Evolutionary conservation across 2,329 filamentous ascomycete genomes (phyloP).

Genomic region (Trichoderma sp.): DNA sequence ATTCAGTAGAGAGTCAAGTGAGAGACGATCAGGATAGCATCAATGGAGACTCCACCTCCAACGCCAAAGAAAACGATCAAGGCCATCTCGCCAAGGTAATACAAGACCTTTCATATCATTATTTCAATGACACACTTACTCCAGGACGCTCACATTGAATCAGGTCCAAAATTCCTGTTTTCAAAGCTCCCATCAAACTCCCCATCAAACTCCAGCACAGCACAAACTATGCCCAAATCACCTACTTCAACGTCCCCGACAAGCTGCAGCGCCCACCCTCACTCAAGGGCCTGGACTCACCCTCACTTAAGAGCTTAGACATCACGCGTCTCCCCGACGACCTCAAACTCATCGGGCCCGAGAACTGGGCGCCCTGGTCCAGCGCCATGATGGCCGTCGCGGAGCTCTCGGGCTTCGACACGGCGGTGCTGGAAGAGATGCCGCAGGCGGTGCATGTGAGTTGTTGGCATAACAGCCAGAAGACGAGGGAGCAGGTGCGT

Average conservation of each 20-base stretch:
- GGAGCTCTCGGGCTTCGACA: constrained; percentile 20
- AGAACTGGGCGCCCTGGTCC: constrained; percentile 21
- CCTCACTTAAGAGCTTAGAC: constrained; percentile 2
- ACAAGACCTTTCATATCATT: not conserved
- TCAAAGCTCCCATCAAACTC: not conserved
- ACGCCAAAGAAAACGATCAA: not conserved
- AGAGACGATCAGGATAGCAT: not conserved
- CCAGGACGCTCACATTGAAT: not conserved
- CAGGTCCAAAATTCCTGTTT: constrained; percentile 1
- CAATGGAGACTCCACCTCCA: not conserved
- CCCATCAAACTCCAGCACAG: not conserved
- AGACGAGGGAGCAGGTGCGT: not conserved
- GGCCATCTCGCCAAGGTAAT: constrained; percentile 9
- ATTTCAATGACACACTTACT: not conserved
- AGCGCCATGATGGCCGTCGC: constrained; percentile 18
- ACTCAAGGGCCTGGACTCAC: not conserved
- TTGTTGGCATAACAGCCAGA: not conserved
- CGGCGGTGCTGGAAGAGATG: not conserved
- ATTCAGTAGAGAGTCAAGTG: not conserved
- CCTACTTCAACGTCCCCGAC: constrained; percentile 21
- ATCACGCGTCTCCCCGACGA: constrained; percentile 14
- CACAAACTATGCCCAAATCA: constrained; percentile 6
- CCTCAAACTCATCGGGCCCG: constrained; percentile 17
- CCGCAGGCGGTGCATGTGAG: constrained; percentile 7
- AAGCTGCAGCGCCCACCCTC: not conserved